Percentiles rank a stretch among this genome's conserved stretches.
phyloP scores from a whole-genome alignment of 352 stramenopile species.

The Peronospora tabacina region DNA sequence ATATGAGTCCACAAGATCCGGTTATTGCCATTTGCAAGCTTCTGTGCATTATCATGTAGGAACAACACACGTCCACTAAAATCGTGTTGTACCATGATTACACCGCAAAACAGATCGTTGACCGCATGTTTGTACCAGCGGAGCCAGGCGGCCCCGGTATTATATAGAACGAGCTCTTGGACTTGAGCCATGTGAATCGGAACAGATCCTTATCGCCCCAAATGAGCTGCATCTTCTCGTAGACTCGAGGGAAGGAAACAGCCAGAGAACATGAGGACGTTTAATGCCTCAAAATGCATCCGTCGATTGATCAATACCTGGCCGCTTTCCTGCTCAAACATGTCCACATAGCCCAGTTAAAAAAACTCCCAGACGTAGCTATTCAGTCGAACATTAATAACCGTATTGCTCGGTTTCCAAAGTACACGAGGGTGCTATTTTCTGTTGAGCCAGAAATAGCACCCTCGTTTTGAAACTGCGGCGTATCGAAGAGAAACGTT shows the following conservation, averaged over 20 bases:
- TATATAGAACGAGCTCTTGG: conserved; percentile 59
- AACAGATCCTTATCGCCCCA: conserved; percentile 84
- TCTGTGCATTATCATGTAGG: conserved; percentile 61
- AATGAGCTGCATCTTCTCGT: conserved; percentile 46
- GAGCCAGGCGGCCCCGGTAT: conserved; percentile 40
- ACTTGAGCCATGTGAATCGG: conserved; percentile 72
- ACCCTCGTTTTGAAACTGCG: conserved; percentile 33
- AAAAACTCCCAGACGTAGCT: conserved; percentile 71
- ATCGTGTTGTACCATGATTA: conserved; percentile 70
- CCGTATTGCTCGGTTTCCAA: conserved; percentile 58
- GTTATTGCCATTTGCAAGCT: conserved; percentile 44
- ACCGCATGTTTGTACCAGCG: conserved; percentile 36
- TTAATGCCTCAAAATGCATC: conserved; percentile 45
- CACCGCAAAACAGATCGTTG: conserved; percentile 59
- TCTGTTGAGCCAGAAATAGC: conserved; percentile 70
- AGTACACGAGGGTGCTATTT: too few species aligned
- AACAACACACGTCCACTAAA: conserved; percentile 47
- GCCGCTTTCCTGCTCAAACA: conserved; percentile 77
- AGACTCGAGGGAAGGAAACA: conserved; percentile 32
- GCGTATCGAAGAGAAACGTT: conserved; percentile 38
- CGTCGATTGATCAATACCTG: conserved; percentile 66
- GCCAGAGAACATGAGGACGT: conserved; percentile 69
- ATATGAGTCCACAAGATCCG: conserved; percentile 49
- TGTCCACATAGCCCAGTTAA: conserved; percentile 46
- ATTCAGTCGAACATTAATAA: conserved; percentile 63